Base-by-base conservation (phyloP, 495 filamentous ascomycete genomes). In the Rostrohypoxylon terebratum region DNA sequence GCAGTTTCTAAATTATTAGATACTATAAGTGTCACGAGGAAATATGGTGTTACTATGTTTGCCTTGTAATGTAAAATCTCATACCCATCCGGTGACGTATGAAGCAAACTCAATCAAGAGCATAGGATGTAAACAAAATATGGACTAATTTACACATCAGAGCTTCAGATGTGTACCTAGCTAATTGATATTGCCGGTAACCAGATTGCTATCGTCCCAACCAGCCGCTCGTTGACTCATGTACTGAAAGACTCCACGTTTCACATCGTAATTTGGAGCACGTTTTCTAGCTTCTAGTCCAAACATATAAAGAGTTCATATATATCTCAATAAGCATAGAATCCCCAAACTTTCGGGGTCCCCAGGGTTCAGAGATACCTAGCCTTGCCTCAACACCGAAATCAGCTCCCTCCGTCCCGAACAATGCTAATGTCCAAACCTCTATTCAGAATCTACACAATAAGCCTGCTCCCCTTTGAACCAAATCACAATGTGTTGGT, bases 401-500 rank as follows among this genome's bases (percentile, higher is more conserved):
- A 0, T 2, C 20, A 34, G 13, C 13, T 10, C 34, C 54, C 11
- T 50, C 18, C 23, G 8, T 47, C 11, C 54, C 42, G 42, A 21
- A 67, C 31, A 45, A 68, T 21, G 54, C 53, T 18, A 58, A 25
- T 48, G 38, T 7, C 4, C 21, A 21, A 47, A 1, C 21, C 21
- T 42, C 14, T 14, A 61, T 66, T 63, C 60, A 50, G 14, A 34
- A 55, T 28, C 8, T 36, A 25, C 21, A 53, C 28, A 58, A 61
- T 28, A 2, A 31, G 14, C 9, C 4, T 21, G 0, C 1, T 10
- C 13, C 7, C n/a, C 65, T 74, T 69, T 69, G 44, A 53, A 20
- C 0, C 36, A 25, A 47, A 47, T 69, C 21, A 69, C 66, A 74
- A 74, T 74, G 62, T 44, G 11, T 66, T 74, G 20, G 34, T 54